Evolutionary conservation across 345 rosid genomes (phyloP).

Genomic region (Citropsis articulata): DNA sequence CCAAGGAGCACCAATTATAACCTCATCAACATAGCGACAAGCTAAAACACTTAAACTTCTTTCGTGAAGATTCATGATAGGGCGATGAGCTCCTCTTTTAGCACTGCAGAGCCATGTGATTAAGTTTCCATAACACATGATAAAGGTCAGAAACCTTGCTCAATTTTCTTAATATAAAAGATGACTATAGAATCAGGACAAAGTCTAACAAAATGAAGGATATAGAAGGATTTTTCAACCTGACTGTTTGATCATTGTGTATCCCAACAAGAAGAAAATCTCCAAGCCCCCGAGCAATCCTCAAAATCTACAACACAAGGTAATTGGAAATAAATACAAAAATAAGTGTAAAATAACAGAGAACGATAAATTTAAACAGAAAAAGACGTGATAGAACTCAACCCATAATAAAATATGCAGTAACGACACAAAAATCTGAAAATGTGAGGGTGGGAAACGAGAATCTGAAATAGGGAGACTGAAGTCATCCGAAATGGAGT

Average conservation of each 20-base stretch:
- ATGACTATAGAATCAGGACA: background rate
- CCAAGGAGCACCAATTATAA: conserved; percentile 76
- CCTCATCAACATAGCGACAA: conserved; percentile 77
- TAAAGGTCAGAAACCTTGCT: background rate
- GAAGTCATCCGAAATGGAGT: background rate
- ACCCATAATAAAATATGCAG: background rate
- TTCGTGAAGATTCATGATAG: conserved; percentile 83
- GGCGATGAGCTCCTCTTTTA: conserved; percentile 65
- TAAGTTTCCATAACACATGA: background rate
- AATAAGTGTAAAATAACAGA: conserved; percentile 4
- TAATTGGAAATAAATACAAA: background rate
- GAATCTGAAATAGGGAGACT: background rate
- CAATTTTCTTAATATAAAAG: background rate
- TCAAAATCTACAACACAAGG: conserved; percentile 41
- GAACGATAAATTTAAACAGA: background rate
- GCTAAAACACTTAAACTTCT: conserved; percentile 78
- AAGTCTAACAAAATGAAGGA: background rate
- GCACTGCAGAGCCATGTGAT: conserved; percentile 42
- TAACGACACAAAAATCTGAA: background rate
- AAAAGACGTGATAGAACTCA: background rate
- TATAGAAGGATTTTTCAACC: conserved; percentile 31
- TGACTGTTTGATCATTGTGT: conserved; percentile 63
- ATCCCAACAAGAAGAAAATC: conserved; percentile 82
- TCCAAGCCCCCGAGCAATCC: conserved; percentile 68
- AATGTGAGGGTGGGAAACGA: no score